Base-by-base conservation (phyloP, 805 yeast genomes). In the Teunomyces stri region DNA sequence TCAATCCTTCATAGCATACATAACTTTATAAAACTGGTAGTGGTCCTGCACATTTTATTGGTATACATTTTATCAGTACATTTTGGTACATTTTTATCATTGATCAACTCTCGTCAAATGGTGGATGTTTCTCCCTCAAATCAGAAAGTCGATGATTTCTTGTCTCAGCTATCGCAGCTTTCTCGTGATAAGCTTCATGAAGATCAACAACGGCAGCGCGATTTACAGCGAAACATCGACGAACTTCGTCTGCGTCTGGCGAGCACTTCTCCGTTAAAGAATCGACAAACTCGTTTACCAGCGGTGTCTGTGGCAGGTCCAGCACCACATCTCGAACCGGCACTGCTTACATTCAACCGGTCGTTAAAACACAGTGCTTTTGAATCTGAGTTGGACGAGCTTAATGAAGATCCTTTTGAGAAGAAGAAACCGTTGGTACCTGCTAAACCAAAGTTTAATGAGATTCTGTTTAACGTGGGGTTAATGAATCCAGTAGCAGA, bases 131-230 rank as follows among this genome's bases (percentile, higher is more conserved):
- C 70, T 21, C 66, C 70, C 2, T 62, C 70, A 5, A 46, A 61
- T 13, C 52, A 59, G 22, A 64, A 66, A 35, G 76, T 72, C 11
- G 68, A 71, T 48, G 74, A 69, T 47, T 72, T 72, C 45, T 54
- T 72, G 34, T 56, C 67, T 7, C 60, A 59, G 30, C 51, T 71
- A 16, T 71, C 76, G 4, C 59, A 62, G 42, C 49, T 71, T 6
- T 69, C 75, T 1, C 74, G 67, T 45, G 66, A 66, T 10, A 53
- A 66, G 35, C 45, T 70, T 15, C 46, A 53, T 34, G 69, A 72
- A 45, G 74, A 66, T 51, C 69, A 66, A 22, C 60, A 64, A 40
- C 57, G 72, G 7, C 71, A 66, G 47, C 55, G 72, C 15, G 60
- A 56, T 9, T 57, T 71, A 20, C 67, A 65, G 41, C 47, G 69